Evolutionary conservation across 2,329 filamentous ascomycete genomes (phyloP).

Genomic region (Stagonosporopsis tanaceti): DNA sequence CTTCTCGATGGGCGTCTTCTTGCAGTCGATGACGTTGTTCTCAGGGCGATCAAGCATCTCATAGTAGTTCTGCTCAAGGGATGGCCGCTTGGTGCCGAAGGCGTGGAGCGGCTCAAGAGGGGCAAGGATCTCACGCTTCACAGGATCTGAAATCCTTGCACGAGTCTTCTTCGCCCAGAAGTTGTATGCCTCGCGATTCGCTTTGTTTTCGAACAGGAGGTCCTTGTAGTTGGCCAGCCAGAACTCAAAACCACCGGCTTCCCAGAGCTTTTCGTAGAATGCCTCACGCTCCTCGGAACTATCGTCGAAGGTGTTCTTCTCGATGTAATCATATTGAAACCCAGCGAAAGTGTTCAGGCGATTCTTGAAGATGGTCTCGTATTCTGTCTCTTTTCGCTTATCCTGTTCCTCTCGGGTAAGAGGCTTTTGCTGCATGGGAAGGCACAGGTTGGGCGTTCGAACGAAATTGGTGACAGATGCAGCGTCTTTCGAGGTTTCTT

Average conservation of each 20-base stretch:
- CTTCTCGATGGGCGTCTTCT: conserved; percentile 51
- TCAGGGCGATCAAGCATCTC: conserved; percentile 55
- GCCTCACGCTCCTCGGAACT: conserved; percentile 53
- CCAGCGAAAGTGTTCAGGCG: conserved; percentile 65
- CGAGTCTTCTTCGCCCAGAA: conserved; percentile 58
- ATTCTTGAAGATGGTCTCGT: conserved; percentile 59
- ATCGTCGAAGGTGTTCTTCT: conserved; percentile 63
- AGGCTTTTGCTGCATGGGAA: conserved; percentile 65
- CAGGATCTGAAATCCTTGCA: conserved; percentile 53
- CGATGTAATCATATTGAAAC: conserved; percentile 64
- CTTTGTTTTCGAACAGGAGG: conserved; percentile 51
- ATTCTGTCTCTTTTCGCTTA: conserved; percentile 48
- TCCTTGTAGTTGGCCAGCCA: conserved; percentile 56
- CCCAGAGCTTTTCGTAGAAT: conserved; percentile 54
- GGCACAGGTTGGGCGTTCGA: conserved; percentile 70
- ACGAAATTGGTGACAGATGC: conserved; percentile 67
- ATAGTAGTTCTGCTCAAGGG: conserved; percentile 58
- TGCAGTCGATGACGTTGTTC: conserved; percentile 55
- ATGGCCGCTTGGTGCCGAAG: conserved; percentile 58
- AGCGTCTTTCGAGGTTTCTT: conserved; percentile 65
- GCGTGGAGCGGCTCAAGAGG: conserved; percentile 55
- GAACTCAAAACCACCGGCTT: conserved; percentile 51
- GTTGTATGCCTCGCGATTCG: conserved; percentile 56
- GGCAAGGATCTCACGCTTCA: conserved; percentile 57
- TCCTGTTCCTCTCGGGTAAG: conserved; percentile 63